Base-by-base conservation (phyloP, 148 eudicot genomes). In the Suaeda aralocaspica region DNA sequence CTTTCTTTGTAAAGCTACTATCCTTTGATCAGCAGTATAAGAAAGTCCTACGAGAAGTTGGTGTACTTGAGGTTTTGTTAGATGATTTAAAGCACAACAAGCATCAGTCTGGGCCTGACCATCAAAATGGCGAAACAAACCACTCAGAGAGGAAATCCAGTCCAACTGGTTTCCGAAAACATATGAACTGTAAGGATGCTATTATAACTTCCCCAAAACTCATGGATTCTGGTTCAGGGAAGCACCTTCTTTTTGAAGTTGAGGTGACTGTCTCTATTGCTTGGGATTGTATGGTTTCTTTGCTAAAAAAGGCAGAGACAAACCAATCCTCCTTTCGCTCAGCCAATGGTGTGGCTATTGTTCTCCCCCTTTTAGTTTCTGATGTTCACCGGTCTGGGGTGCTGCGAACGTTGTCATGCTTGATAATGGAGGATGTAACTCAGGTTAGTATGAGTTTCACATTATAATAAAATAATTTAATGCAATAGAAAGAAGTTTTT, bases 1-100 rank as follows among this genome's bases (percentile, higher is more conserved):
- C 99, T 42, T 95, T 95, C 75, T 89, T 91, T 74, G 96, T 95
- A 28, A 95, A 95, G 74, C 83, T 95, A 15, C 78, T 95, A 57
- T 95, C 99, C 46, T 95, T 91, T 78, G 97, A 95, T 81, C 93
- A 87, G 75, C 92, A 91, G 77, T 95, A 89, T 81, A 95, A 95
- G 78, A 95, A 85, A 78, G 92, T 89, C 34, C 74, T 95, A 77
- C 89, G 99, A 51, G 99, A 95, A 84, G 97, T 95, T 85, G 99
- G 99, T 57, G 92, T 95, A 71, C 86, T 95, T 66, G 99, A 91
- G 77, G 97, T 91, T 83, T 80, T 95, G 73, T 78, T 95, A 57
- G 99, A 95, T 81, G 99, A 95, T 86, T 70, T 95, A 70, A 95
- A 92, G 85, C 90, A 91, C 73, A 91, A 91, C 80, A 91, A 83